Evolutionary conservation across 768 basidiomycete species (phyloP).

Genomic region (Termitomyces sp.): DNA sequence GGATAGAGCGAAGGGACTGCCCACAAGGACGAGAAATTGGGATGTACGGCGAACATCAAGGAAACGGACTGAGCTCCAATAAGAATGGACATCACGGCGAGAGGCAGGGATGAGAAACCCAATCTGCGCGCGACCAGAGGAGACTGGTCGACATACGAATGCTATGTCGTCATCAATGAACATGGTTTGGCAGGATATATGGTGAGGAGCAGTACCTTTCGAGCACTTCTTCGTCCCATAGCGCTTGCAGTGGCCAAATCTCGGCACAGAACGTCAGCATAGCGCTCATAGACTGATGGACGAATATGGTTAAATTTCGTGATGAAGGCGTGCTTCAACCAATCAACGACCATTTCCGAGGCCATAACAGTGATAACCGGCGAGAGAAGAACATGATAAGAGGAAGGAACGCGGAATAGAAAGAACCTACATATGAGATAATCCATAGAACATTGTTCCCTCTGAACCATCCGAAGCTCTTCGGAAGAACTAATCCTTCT

Average conservation of each 20-base stretch:
- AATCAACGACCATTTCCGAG: slow-evolving; percentile 94
- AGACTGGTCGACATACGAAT: slow-evolving; percentile 92
- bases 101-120: slow-evolving; percentile 89
- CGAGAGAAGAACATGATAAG: slow-evolving; percentile 28
- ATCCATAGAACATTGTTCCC: slow-evolving; percentile 80
- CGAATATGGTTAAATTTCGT: slow-evolving; percentile 99
- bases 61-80: slow-evolving; percentile 68
- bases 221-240: slow-evolving; percentile 56
- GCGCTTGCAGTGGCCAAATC: slow-evolving; percentile 82
- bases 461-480: slow-evolving; percentile 79
- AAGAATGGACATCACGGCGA: slow-evolving; percentile 78
- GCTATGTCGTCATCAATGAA: slow-evolving; percentile 33
- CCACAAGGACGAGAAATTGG: slow-evolving; percentile 38
- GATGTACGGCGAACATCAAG: slow-evolving; percentile 50
- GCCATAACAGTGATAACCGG: slow-evolving; percentile 87
- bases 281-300: slow-evolving; percentile 91
- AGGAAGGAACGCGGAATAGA: neutral
- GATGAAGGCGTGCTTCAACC: slow-evolving; percentile 99
- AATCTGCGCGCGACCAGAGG: slow-evolving; percentile 90
- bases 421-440: slow-evolving; percentile 72
- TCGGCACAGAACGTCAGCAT: slow-evolving; percentile 90
- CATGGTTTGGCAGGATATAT: neutral
- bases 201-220: slow-evolving; percentile 48
- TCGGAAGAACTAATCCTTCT: slow-evolving; percentile 67
- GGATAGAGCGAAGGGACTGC: slow-evolving; percentile 36